Percentiles rank a stretch among this genome's conserved stretches.
Evolutionary conservation across 1,284 basidiomycete species (phyloP).

Genomic region (Neonothopanus nambi): DNA sequence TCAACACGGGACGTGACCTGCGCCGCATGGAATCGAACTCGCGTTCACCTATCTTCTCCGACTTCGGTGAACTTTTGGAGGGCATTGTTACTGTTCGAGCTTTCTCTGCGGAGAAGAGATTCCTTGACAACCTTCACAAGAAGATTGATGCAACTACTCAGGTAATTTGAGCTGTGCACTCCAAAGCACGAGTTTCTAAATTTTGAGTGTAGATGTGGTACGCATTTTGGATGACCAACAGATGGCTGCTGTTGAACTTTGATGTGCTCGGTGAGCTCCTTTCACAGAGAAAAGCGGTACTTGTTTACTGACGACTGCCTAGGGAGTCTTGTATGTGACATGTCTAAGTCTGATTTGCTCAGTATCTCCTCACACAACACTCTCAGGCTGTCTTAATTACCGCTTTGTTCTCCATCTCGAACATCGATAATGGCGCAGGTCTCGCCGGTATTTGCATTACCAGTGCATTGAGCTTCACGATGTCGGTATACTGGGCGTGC

Average conservation of each 20-base stretch:
- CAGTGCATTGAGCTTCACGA: constrained; percentile 65
- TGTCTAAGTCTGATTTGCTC: too few relatives aligned
- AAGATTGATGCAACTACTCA: constrained; percentile 69
- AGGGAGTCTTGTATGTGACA: constrained; percentile 8
- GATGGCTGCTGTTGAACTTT: constrained; percentile 78
- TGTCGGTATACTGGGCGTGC: constrained; percentile 69
- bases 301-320: background rate
- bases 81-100: constrained; percentile 88
- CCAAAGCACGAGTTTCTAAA: background rate
- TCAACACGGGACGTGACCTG: constrained; percentile 76
- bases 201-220: constrained; percentile 64
- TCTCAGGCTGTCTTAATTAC: constrained; percentile 58
- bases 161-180: constrained; percentile 33
- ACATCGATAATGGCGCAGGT: constrained; percentile 56
- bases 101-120: constrained; percentile 81
- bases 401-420: constrained; percentile 71
- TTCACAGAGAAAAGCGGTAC: background rate
- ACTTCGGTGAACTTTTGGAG: constrained; percentile 78
- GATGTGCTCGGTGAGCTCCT: constrained; percentile 65
- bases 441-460: constrained; percentile 86
- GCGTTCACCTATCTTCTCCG: constrained; percentile 73
- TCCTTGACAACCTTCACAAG: constrained; percentile 70
- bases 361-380: background rate
- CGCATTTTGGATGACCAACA: constrained; percentile 78
- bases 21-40: constrained; percentile 78